Base-by-base conservation (phyloP, 345 rosid species). In the Ailanthus altissimus region DNA sequence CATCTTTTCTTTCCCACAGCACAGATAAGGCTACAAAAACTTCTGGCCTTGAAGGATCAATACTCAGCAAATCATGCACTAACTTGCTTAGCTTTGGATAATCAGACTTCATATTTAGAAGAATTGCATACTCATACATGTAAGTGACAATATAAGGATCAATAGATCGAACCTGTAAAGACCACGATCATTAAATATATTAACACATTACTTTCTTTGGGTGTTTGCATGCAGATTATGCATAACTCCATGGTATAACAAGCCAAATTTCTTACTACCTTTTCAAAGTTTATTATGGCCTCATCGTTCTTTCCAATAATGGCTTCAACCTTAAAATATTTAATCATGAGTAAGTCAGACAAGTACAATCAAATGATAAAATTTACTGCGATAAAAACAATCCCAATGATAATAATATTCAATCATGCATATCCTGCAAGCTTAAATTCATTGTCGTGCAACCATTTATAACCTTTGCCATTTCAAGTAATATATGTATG, bases 111-210 rank as follows among this genome's bases (percentile, higher is more conserved):
- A 82, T 81, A 83, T 92, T 91, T 45, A 96, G 90, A 81, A 96
- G 97, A 93, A 94, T 92, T 5, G 99, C 99, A 83, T 91, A 93
- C 90, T 96, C 98, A 81, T 96, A 98, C 99, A 93, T 96, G 77
- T 90, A 93, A 61, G 94, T 92, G 61, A 89, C 73, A 20, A 93
- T 81, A 81, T 86, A 90, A 26, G 99, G 99, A 87, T 96, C 99
- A 80, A 91, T 85, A 82, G 91, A 89, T 57, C 93, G 93, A 83
- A 93, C 99, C 99, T 96, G 85, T 75, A 88, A 79, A 82, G 67
- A 78, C 49, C 23, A 73, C 64, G 45, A 28, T 64, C 28, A 42
- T 59, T 81, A n/a, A 75, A n/a, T 51, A 67, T 18, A 20, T 74
- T 53, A 47, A 23, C 10, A 61, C 45, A 59, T 46, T 73, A 60